Evolutionary conservation across 106 monocot species (phyloP), one percentile per base, ranked within the genome.

Genomic region (Allium cepa): DNA sequence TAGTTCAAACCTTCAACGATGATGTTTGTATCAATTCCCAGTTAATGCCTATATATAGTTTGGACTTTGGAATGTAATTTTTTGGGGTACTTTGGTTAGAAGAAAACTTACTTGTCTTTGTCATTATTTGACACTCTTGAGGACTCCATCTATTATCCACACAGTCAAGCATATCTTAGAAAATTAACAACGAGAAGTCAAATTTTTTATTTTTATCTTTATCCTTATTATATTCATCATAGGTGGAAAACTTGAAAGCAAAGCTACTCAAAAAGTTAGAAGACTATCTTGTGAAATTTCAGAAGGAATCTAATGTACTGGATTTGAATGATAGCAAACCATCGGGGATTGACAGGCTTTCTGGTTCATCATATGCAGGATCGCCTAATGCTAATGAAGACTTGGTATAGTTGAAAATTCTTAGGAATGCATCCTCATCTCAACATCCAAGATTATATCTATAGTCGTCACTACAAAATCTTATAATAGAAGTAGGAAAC

Each of bases 251-350:
- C 77, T 72, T 90, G 57, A 90, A 90, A 64, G 36, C 78, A 60
- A 90, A 75, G 46, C 76, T 90, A 51, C 82, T 90, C 57, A 77
- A 90, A 58, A 90, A 85, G 75, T 71, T 90, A 57, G 90, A 90
- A 74, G 90, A 90, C 49, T 85, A 69, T 60, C 77, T 90, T 22
- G 67, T 76, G 59, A 80, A 80, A 70, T 70, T 82, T 63, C 65
- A 80, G 45, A 71, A 79, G 75, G 77, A 90, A 66, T 76, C 74
- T 70, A 69, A 65, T 47, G 77, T 73, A 49, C 60, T 75, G 16
- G 71, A 52, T 60, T 60, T 59, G 15, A 70, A 52, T 14, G 14
- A 15, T 10, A 66, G 8, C 10, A 73, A 66, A 64, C 59, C 56
- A 64, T 63, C 72, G 57, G 28, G 7, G 18, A 9, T 16, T 7